These are phyloP conservation scores for Sambucus nigra DNA, from an alignment of 129 eudicot genomes.

Conservation along the genomic window DNA sequence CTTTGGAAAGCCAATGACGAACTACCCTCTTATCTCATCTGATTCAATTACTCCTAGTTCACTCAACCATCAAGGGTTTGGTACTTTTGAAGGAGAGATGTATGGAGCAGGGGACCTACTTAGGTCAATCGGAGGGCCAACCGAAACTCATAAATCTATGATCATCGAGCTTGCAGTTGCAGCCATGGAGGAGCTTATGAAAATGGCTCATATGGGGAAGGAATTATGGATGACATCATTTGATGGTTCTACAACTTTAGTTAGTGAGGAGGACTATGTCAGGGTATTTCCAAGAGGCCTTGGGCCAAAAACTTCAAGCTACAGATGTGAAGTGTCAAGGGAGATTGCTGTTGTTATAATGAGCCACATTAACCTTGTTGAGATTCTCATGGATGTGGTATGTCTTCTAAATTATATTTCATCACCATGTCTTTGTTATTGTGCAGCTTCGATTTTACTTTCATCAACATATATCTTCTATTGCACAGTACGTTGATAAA, in stretches of 20 bases:
- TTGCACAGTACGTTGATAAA: too few relatives aligned
- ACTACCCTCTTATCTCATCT: slow-evolving; percentile 25
- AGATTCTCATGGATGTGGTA: slow-evolving; percentile 64
- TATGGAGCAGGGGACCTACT: slow-evolving; percentile 35
- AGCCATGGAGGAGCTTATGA: slow-evolving; percentile 59
- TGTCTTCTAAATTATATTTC: too few relatives aligned
- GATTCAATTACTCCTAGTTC: slow-evolving; percentile 23
- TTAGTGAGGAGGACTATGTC: slow-evolving; percentile 39
- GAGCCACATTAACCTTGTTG: slow-evolving; percentile 49
- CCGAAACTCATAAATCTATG: slow-evolving; percentile 39
- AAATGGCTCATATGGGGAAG: slow-evolving; percentile 39
- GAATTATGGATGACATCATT: slow-evolving; percentile 42
- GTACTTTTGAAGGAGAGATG: slow-evolving; percentile 31
- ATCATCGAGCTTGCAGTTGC: slow-evolving; percentile 53
- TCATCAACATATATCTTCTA: too few relatives aligned
- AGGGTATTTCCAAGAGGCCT: slow-evolving; percentile 40
- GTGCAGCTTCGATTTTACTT: too few relatives aligned
- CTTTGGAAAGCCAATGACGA: slow-evolving; percentile 55
- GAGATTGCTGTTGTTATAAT: slow-evolving; percentile 44
- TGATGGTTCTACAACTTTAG: slow-evolving; percentile 18
- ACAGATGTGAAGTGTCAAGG: slow-evolving; percentile 46
- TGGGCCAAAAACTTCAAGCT: slow-evolving; percentile 24
- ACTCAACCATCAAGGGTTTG: slow-evolving; percentile 25
- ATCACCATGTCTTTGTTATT: too few relatives aligned
- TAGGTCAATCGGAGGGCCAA: slow-evolving; percentile 30